Evolutionary conservation across 306 rosid species (phyloP), one percentile per base, ranked within the genome.

Genomic region (Vigna nakashimae): DNA sequence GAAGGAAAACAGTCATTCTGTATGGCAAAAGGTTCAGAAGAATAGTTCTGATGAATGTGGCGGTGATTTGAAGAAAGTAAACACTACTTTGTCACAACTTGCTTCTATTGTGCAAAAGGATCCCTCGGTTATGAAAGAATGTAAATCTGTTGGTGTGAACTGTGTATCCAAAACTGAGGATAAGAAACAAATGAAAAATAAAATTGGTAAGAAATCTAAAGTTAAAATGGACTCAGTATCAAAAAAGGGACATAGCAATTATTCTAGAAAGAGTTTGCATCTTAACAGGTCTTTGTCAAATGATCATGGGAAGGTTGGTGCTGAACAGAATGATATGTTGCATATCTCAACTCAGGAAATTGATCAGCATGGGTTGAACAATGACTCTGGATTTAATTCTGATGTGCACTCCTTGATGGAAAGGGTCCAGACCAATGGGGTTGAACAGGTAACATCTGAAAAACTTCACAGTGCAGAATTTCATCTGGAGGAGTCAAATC

Each of bases 1-100:
- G 79, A 93, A 89, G 83, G 95, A 83, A 87, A 89, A 80, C 71
- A 83, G 76, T 64, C 92, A 84, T 80, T 83, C 98, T 16, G 85
- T 93, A 36, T 93, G 98, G 98, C 89, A 93, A 80, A 93, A 87
- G 85, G 98, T 93, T 79, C 91, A 91, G 86, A 91, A 76, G 83
- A 83, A 85, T 32, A 77, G 66, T 24, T 69, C 82, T 60, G 74
- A 77, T 60, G 91, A 78, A 51, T 70, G 87, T 78, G 38, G 22
- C 57, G 80, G 75, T 49, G 89, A 86, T 74, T 49, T 82, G 72
- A 89, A 88, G 82, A 89, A 86, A 69, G 87, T 40, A 26, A 84
- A 77, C 74, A 65, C 90, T 26, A 40, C 72, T 73, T 71, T 62
- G 70, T 78, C 86, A 32, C 84, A 81, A 43, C 42, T 36, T 52